Base-by-base conservation (phyloP, 495 filamentous ascomycete species). In the Aspergillus indologenus region DNA sequence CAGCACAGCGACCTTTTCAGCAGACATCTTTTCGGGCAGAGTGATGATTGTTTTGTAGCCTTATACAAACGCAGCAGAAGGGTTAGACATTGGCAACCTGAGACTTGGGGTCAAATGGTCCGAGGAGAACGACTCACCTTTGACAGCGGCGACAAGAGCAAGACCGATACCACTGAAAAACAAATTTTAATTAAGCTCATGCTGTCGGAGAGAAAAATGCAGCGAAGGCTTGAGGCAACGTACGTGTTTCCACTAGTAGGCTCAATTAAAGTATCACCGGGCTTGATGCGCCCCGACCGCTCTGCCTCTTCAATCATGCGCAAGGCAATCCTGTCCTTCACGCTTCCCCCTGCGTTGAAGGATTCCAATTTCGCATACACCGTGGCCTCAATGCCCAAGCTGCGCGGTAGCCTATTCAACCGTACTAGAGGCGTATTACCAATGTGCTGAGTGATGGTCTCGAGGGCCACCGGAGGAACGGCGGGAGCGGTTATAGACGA, bases 261-360 rank as follows among this genome's bases (percentile, higher is more conserved):
- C 80, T 99, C 94, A 65, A 99, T 99, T 58, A 99, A 75, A 17
- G 91, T 96, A 70, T 99, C 92, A 53, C 94, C 94, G 34, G 94
- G 95, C 79, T 92, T 96, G 72, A 99, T 98, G 49, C 94, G 86
- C 12, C 94, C 95, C 49, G 81, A 84, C 60, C 83, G 84, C 77
- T 99, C 94, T 9, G 94, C 94, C 72, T 91, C 90, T 72, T 99
- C 92, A 61, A 99, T 89, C 94, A 99, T 99, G 67, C 95, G 90
- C 68, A 94, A 74, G 19, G 94, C 94, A 71, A 99, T 98, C 57
- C 94, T 84, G 74, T 99, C 94, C 73, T 99, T 99, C 65, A 99
- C 92, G 73, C 90, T 96, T 55, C 94, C 94, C 62, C 95, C 94
- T 9, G 95, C 93, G 81, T 96, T 98, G 83, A 98, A 98, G 58